Conservation (phyloP, 2,329 filamentous ascomycete genomes). For the Phaeosphaeriaceae sp. region DNA sequence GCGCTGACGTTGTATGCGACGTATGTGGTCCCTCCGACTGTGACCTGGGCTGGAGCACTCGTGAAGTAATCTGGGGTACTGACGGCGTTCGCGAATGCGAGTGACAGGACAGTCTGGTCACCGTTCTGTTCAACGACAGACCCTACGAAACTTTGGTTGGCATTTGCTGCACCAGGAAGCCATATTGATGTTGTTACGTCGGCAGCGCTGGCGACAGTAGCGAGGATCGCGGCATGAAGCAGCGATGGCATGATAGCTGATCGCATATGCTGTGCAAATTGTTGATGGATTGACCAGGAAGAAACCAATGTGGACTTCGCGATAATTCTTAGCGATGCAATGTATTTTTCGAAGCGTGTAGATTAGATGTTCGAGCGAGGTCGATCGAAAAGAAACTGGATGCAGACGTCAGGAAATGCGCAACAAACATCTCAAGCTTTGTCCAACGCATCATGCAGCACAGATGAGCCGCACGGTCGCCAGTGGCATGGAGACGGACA, state of each 20-base stretch:
- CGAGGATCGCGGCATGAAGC: slow-evolving; percentile 27
- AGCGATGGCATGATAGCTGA: slow-evolving; percentile 30
- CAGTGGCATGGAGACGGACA: slow-evolving; percentile 7
- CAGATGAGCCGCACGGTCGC: slow-evolving; percentile 18
- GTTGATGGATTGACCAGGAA: background rate
- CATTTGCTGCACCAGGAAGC: slow-evolving; percentile 25
- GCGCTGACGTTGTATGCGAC: slow-evolving; percentile 20
- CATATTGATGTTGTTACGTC: slow-evolving; percentile 39
- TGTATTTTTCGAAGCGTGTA: background rate
- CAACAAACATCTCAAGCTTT: slow-evolving; percentile 8
- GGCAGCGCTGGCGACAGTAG: slow-evolving; percentile 26
- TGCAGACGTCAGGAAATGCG: slow-evolving; percentile 7
- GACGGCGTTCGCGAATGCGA: slow-evolving; percentile 10
- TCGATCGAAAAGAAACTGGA: background rate
- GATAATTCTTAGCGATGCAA: background rate
- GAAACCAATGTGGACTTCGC: background rate
- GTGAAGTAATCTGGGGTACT: slow-evolving; percentile 10
- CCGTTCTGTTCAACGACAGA: slow-evolving; percentile 30
- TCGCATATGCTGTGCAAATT: background rate
- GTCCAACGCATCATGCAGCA: slow-evolving; percentile 23
- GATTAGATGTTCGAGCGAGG: background rate
- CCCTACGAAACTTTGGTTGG: slow-evolving; percentile 21
- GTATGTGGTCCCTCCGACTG: slow-evolving; percentile 27
- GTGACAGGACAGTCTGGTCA: slow-evolving; percentile 28
- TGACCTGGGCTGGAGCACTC: slow-evolving; percentile 13